Base-by-base conservation (phyloP, 2,329 filamentous ascomycete genomes). In the Drechslera avenae region DNA sequence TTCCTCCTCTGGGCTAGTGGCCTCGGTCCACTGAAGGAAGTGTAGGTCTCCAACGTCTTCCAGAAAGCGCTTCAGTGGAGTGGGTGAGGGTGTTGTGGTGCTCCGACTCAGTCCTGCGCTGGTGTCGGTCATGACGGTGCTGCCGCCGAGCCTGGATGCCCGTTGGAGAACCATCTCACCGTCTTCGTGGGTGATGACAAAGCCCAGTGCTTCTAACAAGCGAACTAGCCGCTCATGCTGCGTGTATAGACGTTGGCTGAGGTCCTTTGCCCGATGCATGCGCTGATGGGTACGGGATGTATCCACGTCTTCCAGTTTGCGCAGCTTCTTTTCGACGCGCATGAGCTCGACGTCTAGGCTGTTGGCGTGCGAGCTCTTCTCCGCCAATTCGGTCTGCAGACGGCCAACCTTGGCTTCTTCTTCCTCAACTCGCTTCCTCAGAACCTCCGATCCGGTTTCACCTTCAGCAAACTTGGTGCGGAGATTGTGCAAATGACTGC, bases 181-280 rank as follows among this genome's bases (percentile, higher is more conserved):
- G 33, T 88, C 86, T 56, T 91, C 86, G 28, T 90, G 86, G 2
- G 85, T 85, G 13, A 97, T 83, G 0, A 88, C 86, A 68, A 94
- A 96, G 10, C 93, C 93, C 4, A 97, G 81, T 23, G 91, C 85
- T 68, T 97, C 92, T 0, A 99, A 80, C 39, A 99, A 84, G 43
- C 88, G 86, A 52, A 84, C 83, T n/a, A 97, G 79, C 18, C 90
- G 87, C 61, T 95, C 89, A 56, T 94, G 92, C 55, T 96, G 90
- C 1, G 85, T 82, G 69, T 90, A 95, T 3, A 97, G 79, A 48
- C 87, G 85, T 64, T 91, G 88, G 1, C 91, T 95, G 10, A 97
- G 78, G 57, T 97, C 90, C 69, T 90, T 91, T 4, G 90, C 87
- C 56, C 86, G 87, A 44, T 81, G 78, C 33, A 88, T 87, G 37